Evolutionary conservation across 345 rosid species (phyloP), one percentile per base, ranked within the genome.

Genomic region (Salix brachista): DNA sequence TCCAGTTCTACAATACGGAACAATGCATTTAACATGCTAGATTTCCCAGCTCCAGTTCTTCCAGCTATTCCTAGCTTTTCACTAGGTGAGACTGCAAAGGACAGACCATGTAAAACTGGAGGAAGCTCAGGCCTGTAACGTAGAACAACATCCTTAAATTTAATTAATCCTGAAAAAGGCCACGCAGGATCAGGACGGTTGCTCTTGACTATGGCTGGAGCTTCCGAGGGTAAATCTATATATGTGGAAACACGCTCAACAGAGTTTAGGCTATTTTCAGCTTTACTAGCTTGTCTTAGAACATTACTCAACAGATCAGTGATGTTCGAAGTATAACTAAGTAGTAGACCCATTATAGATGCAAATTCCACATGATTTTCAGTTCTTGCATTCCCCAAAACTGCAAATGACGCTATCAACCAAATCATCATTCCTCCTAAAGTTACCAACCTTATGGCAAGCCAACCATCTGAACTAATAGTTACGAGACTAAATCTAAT

Each of bases 41-140:
- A 96, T 83, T 96, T 96, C 77, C 99, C 99, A 36, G 99, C 99
- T 8, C 99, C 99, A 42, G 99, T 96, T 84, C 99, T 94, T 82
- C 99, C 99, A 67, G 89, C 99, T 77, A 96, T 92, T 67, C 98
- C 99, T 6, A 96, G 92, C 87, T 94, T 96, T 82, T 92, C 97
- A 80, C 91, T 88, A 14, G 98, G 95, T 86, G 90, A 84, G 76
- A 96, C 85, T 26, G 75, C 50, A 85, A 96, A 96, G 8, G 97
- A 90, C 75, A 96, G 75, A 61, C 87, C 97, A 86, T 92, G 97
- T 56, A 96, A 85, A 71, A 96, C 99, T 19, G 97, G 94, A 75
- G 98, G 97, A 80, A 96, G 97, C 82, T 92, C 97, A 16, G 94
- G 92, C 74, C 98, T 89, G 79, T 96, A 96, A 26, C 97, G 97